Evolutionary conservation across 257 asterid species (phyloP).

Genomic region (Solanum chilense): DNA sequence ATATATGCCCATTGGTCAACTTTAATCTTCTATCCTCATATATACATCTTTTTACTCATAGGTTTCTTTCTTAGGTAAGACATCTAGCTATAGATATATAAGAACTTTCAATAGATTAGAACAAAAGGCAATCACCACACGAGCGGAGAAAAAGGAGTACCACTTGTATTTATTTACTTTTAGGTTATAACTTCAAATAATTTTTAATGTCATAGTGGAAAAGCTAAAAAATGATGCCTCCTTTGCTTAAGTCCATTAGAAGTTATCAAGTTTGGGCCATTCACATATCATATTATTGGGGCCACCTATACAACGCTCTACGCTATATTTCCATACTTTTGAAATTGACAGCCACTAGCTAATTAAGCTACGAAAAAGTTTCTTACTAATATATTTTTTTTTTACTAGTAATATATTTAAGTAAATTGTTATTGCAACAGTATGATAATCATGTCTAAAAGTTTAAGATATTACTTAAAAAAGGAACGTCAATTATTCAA

Average conservation of each 20-base stretch:
- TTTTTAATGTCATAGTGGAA: background rate
- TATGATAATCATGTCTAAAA: background rate
- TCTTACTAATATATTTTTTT: background rate
- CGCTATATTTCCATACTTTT: background rate
- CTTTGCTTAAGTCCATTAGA: background rate
- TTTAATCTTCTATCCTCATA: slow-evolving; percentile 7
- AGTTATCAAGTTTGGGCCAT: background rate
- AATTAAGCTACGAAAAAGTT: background rate
- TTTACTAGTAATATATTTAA: no score
- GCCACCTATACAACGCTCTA: slow-evolving; percentile 3
- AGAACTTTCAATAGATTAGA: background rate
- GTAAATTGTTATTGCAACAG: background rate
- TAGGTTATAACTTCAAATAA: background rate
- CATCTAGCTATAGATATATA: background rate
- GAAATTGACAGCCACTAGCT: slow-evolving; percentile 4
- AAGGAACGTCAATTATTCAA: no score
- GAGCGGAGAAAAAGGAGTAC: slow-evolving; percentile 4
- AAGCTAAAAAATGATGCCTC: background rate
- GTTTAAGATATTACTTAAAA: background rate
- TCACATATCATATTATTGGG: slow-evolving; percentile 6
- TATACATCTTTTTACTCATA: background rate
- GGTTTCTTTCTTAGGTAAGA: background rate
- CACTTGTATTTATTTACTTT: slow-evolving; percentile 2
- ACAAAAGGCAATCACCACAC: slow-evolving; percentile 19
- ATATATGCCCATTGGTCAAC: background rate